These are phyloP conservation scores for Hysterium pulicare DNA, from an alignment of 2,329 filamentous ascomycete species.

Conservation along the genomic window DNA sequence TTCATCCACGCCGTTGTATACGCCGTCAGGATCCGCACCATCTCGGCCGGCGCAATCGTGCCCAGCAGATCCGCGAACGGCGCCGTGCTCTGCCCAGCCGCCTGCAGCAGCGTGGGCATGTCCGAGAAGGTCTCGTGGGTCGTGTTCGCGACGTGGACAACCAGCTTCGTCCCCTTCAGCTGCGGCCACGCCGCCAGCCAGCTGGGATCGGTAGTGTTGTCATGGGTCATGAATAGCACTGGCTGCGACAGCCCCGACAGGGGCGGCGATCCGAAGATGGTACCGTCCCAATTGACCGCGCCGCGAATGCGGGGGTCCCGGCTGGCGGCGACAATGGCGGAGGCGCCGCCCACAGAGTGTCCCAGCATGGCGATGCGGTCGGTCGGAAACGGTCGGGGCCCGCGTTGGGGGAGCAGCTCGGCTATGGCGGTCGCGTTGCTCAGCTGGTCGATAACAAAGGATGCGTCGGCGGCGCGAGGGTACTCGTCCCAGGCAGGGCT, in stretches of 20 bases:
- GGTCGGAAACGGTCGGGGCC: constrained; percentile 10
- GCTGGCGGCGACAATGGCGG: constrained; percentile 13
- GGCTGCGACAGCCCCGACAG: constrained; percentile 15
- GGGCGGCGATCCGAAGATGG: too few species aligned
- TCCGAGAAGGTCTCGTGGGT: constrained; percentile 18
- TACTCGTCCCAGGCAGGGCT: constrained; percentile 7
- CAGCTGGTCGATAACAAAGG: constrained; percentile 21
- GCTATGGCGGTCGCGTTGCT: constrained; percentile 18
- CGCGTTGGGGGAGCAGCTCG: constrained; percentile 13
- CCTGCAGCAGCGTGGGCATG: constrained; percentile 13
- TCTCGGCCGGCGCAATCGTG: constrained; percentile 11
- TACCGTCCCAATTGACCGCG: constrained; percentile 20
- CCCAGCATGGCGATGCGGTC: constrained; percentile 18
- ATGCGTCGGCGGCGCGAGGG: constrained; percentile 16
- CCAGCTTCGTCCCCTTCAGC: constrained; percentile 21
- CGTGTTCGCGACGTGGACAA: constrained; percentile 16
- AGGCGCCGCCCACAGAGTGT: constrained; percentile 20
- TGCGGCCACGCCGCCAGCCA: constrained; percentile 15
- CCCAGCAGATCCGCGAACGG: constrained; percentile 12
- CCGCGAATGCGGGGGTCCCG: constrained; percentile 17
- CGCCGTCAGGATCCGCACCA: constrained; percentile 10
- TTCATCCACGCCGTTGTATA: constrained; percentile 18
- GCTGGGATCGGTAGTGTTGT: constrained; percentile 8
- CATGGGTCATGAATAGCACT: constrained; percentile 15
- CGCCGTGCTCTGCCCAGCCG: constrained; percentile 13